Evolutionary conservation across 1,284 basidiomycete species (phyloP).

Genomic region (Pseudozyma thailandica): DNA sequence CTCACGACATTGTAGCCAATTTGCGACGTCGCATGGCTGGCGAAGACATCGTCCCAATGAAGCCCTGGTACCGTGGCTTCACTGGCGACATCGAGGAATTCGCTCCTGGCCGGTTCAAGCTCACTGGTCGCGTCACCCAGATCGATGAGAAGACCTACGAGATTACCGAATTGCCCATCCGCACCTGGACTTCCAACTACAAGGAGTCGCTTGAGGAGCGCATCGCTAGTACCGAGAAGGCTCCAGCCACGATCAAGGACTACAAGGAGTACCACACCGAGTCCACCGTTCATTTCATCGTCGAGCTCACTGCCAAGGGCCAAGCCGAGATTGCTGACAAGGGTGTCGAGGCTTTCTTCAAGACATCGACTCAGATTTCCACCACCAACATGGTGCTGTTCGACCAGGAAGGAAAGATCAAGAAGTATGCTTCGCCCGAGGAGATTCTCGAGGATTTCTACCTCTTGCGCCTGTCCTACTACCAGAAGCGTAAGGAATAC

Average conservation of each 20-base stretch:
- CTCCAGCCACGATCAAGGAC: slow-evolving; percentile 72
- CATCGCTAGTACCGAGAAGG: slow-evolving; percentile 74
- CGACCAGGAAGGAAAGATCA: slow-evolving; percentile 94
- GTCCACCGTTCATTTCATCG: slow-evolving; percentile 86
- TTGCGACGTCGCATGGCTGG: slow-evolving; percentile 85
- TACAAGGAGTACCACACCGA: slow-evolving; percentile 77
- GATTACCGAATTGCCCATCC: slow-evolving; percentile 94
- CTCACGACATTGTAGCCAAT: slow-evolving; percentile 87
- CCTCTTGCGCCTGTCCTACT: slow-evolving; percentile 85
- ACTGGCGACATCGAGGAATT: slow-evolving; percentile 82
- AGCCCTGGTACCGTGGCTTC: slow-evolving; percentile 97
- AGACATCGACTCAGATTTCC: slow-evolving; percentile 82
- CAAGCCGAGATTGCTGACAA: slow-evolving; percentile 88
- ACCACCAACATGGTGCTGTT: slow-evolving; percentile 99
- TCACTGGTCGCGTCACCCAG: slow-evolving; percentile 80
- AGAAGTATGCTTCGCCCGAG: slow-evolving; percentile 88
- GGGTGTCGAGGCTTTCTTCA: slow-evolving; percentile 91
- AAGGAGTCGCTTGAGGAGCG: slow-evolving; percentile 87
- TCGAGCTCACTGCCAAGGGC: slow-evolving; percentile 83
- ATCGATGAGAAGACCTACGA: slow-evolving; percentile 88
- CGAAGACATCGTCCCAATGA: slow-evolving; percentile 85
- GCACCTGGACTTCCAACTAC: slow-evolving; percentile 92
- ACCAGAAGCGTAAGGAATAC: slow-evolving; percentile 81
- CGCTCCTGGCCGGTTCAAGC: slow-evolving; percentile 87
- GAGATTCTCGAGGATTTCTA: slow-evolving; percentile 96